Evolutionary conservation across 352 stramenopile species (phyloP).

Genomic region (Phytopythium cucurbitacearum): DNA sequence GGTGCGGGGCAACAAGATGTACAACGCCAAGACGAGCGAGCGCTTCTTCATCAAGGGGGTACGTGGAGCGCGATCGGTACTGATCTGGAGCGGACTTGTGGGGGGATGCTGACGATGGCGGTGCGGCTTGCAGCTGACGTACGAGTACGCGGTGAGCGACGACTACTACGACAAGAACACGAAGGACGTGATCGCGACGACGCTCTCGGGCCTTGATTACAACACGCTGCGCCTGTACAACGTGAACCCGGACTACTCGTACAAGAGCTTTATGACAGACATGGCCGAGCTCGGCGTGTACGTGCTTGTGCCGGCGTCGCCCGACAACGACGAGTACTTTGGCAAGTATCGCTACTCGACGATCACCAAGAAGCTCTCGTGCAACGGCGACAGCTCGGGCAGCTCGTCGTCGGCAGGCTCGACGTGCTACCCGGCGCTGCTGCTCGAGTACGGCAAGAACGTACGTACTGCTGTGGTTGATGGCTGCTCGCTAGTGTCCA

Average conservation of each 20-base stretch:
- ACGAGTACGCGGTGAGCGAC: slow-evolving; percentile 86
- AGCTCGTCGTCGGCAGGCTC: slow-evolving; percentile 27
- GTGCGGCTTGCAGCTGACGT: slow-evolving; percentile 53
- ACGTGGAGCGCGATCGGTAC: slow-evolving; percentile 10
- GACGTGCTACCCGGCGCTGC: slow-evolving; percentile 78
- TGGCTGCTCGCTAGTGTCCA: not conserved
- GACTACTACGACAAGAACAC: slow-evolving; percentile 84
- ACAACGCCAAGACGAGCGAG: slow-evolving; percentile 73
- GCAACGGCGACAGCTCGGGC: slow-evolving; percentile 31
- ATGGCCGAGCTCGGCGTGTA: slow-evolving; percentile 78
- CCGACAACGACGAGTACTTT: slow-evolving; percentile 82
- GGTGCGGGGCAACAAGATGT: slow-evolving; percentile 87
- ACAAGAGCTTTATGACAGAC: slow-evolving; percentile 82
- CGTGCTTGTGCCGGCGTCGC: slow-evolving; percentile 74
- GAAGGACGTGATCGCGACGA: slow-evolving; percentile 58
- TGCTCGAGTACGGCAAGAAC: slow-evolving; percentile 86
- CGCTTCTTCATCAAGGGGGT: slow-evolving; percentile 87
- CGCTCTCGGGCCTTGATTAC: slow-evolving; percentile 70
- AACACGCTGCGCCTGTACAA: slow-evolving; percentile 88
- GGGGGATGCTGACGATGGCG: not conserved
- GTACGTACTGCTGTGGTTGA: slow-evolving; percentile 5
- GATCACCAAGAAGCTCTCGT: slow-evolving; percentile 61
- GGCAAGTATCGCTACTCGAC: slow-evolving; percentile 83
- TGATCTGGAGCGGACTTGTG: not conserved
- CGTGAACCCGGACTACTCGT: slow-evolving; percentile 80